Conservation (phyloP, 805 yeast species). For the Ogataea paradorogensis region DNA sequence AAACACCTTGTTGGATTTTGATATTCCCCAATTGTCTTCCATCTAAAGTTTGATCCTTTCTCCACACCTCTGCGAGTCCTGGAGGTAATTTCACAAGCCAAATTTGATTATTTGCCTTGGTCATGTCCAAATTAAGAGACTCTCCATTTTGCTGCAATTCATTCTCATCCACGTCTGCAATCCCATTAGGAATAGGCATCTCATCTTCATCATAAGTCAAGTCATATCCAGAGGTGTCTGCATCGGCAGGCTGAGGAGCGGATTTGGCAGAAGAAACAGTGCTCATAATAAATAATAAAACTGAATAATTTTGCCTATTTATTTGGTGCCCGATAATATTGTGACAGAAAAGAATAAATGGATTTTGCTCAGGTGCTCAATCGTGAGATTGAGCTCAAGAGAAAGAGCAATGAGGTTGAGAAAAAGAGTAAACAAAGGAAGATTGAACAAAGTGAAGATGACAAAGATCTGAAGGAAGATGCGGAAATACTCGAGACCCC, state of each 20-base stretch:
- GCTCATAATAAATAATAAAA: constrained; percentile 11
- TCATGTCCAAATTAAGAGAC: constrained; percentile 72
- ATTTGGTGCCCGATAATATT: constrained; percentile 5
- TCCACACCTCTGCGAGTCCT: constrained; percentile 81
- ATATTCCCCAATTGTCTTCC: constrained; percentile 83
- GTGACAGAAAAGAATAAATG: constrained; percentile 33
- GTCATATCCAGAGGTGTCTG: constrained; percentile 14
- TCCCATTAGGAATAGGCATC: constrained; percentile 34
- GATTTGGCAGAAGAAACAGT: constrained; percentile 6
- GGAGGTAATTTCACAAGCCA: constrained; percentile 93
- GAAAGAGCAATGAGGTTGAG: not conserved
- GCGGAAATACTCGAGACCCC: constrained; percentile 7
- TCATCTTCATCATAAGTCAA: constrained; percentile 32
- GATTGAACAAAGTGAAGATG: constrained; percentile 1
- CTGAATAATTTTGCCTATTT: constrained; percentile 2
- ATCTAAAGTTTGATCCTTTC: constrained; percentile 52
- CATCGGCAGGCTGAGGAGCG: constrained; percentile 5
- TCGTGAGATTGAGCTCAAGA: constrained; percentile 43
- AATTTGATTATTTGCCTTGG: constrained; percentile 62
- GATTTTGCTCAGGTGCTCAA: constrained; percentile 45
- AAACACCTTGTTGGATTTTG: constrained; percentile 53
- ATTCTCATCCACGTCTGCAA: constrained; percentile 34
- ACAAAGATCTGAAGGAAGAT: constrained; percentile 5
- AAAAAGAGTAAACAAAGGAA: constrained; percentile 25
- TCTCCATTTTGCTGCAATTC: constrained; percentile 49